Percentiles rank a stretch among this genome's conserved stretches.
phyloP scores from a whole-genome alignment of 2,329 filamentous ascomycete species.

The Davidsoniella virescens region DNA sequence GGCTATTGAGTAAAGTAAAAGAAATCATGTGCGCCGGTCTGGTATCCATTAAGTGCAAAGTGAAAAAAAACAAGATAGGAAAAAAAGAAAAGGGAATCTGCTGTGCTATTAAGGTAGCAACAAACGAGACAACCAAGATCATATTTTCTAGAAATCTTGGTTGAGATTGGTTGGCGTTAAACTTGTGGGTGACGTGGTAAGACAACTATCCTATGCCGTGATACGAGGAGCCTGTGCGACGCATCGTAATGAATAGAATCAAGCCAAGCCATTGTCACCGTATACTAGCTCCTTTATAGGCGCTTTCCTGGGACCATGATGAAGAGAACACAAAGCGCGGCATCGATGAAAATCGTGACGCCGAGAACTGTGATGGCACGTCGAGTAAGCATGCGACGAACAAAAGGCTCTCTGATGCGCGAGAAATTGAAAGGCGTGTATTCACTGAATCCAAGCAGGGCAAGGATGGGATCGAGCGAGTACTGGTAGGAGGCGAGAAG shows the following conservation, averaged over 20 bases:
- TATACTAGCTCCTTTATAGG: slow-evolving; percentile 31
- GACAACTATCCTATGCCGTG: neutral
- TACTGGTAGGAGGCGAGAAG: slow-evolving; percentile 86
- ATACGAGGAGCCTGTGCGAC: too few species aligned
- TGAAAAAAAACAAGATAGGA: neutral
- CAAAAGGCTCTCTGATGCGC: slow-evolving; percentile 75
- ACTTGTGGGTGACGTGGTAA: neutral
- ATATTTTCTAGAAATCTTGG: neutral
- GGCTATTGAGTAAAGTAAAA: slow-evolving; percentile 1
- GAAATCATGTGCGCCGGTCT: slow-evolving; percentile 4
- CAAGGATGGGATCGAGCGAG: slow-evolving; percentile 81
- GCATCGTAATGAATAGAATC: neutral
- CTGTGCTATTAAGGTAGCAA: neutral
- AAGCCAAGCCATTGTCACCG: neutral
- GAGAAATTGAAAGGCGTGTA: slow-evolving; percentile 92
- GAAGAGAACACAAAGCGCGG: slow-evolving; percentile 75
- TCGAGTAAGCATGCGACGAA: slow-evolving; percentile 69
- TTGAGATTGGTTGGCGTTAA: too few species aligned
- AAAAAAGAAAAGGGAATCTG: neutral
- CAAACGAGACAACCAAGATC: neutral
- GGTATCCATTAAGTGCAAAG: slow-evolving; percentile 9
- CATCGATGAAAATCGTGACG: slow-evolving; percentile 59
- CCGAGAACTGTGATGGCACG: slow-evolving; percentile 67
- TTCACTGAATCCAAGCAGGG: slow-evolving; percentile 79
- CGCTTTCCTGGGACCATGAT: slow-evolving; percentile 86